Evolutionary conservation across 2,329 filamentous ascomycete genomes (phyloP), one percentile per base, ranked within the genome.

Genomic region (Talaromyces sp.): DNA sequence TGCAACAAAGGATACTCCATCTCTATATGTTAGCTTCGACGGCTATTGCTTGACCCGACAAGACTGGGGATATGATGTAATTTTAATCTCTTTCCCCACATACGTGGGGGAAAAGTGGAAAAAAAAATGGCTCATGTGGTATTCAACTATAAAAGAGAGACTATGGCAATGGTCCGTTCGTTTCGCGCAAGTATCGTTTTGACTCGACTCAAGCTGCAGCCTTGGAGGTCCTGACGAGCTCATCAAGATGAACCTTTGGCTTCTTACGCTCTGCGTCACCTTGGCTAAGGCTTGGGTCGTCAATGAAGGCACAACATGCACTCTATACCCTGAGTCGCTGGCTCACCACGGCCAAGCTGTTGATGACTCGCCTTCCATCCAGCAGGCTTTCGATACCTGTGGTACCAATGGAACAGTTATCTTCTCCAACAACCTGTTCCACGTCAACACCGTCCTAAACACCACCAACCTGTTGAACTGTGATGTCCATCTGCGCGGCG

Each of bases 341-440:
- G 55, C 49, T 4, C 44, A 64, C 29, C 41, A 62, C 42, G 61
- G 59, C 22, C 47, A 57, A 37, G 40, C 51, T 9, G 55, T 65
- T 16, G 62, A 65, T 33, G 62, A 65, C 47, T 55, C 59, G 2
- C 59, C 62, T 8, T 62, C 62, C 1, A 62, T 65, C 11, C 59
- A 61, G 20, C 47, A 65, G 27, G 66, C 67, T 13, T 70, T 69
- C 27, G 54, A 64, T 14, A 52, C 60, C 8, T 70, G 67, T 32
- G 65, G 65, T n/a, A 65, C 56, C 11, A 62, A 66, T 41, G 66
- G 67, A 20, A 63, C 47, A 5, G 61, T 69, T 4, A 57, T 67
- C 7, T 67, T 69, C 47, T 52, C 61, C 5, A 60, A 67, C 17
- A 50, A 56, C 19, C 40, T 51, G 6, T 61, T 61, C 47, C 52